A percentile compares a stretch with the other conserved stretches of the same genome.
Conservation (phyloP, 1,284 basidiomycete species). For the Marasmius sp. region DNA sequence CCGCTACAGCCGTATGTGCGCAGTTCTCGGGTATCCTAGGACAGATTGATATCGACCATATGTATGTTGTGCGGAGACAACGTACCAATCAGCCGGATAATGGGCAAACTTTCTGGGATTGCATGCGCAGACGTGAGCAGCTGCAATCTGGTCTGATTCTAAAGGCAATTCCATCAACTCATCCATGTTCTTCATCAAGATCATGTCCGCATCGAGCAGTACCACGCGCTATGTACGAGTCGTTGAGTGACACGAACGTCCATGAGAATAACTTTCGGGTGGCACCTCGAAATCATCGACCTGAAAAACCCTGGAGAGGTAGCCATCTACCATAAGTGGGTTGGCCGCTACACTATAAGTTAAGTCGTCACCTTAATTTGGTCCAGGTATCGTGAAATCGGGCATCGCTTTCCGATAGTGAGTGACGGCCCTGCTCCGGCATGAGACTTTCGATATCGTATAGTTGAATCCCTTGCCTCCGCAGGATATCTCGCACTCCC, state of each 20-base stretch:
- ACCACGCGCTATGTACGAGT: conserved; percentile 58
- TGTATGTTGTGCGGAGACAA: not conserved
- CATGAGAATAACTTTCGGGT: not conserved
- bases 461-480: conserved; percentile 51
- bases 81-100: conserved; percentile 90
- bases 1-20: conserved; percentile 67
- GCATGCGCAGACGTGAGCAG: conserved; percentile 89
- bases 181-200: conserved; percentile 87
- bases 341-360: conserved; percentile 1
- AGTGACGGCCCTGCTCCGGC: conserved; percentile 53
- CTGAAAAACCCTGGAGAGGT: conserved; percentile 63
- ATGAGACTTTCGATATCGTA: conserved; percentile 61
- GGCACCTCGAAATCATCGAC: conserved; percentile 72
- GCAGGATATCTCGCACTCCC: conserved; percentile 55
- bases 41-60: not conserved
- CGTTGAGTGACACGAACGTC: not conserved
- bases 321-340: not conserved
- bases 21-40: conserved; percentile 88
- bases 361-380: conserved; percentile 68
- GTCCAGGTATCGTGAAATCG: conserved; percentile 90
- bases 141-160: conserved; percentile 75
- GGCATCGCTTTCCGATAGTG: conserved; percentile 50
- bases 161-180: conserved; percentile 80
- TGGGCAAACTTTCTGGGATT: conserved; percentile 84
- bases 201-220: conserved; percentile 55